Conservation (phyloP, 2,329 filamentous ascomycete species). For the Colletotrichum sidae region DNA sequence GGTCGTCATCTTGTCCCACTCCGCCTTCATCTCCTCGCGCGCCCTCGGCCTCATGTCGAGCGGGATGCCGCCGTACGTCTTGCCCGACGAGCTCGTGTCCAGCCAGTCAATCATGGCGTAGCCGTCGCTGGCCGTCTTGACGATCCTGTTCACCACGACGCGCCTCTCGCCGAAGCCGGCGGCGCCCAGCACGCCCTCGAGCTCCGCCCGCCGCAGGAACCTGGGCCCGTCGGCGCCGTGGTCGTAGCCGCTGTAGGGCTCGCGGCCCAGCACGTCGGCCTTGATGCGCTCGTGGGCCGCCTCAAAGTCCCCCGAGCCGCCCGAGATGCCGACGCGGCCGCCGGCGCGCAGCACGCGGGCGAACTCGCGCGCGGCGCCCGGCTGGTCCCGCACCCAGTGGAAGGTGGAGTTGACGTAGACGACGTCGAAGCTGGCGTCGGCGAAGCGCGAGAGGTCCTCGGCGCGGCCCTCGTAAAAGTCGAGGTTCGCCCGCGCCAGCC, state of each 20-base stretch:
- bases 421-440: slow-evolving; percentile 45
- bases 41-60: slow-evolving; percentile 9
- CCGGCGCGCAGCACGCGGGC: slow-evolving; percentile 18
- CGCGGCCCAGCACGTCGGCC: background rate
- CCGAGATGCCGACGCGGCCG: slow-evolving; percentile 23
- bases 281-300: slow-evolving; percentile 15
- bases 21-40: slow-evolving; percentile 21
- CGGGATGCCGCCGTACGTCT: slow-evolving; percentile 16
- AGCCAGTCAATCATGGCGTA: slow-evolving; percentile 27
- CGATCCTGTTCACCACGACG: slow-evolving; percentile 14
- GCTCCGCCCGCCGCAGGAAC: slow-evolving; percentile 12
- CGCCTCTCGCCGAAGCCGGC: slow-evolving; percentile 13
- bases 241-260: slow-evolving; percentile 3
- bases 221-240: background rate
- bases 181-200: background rate
- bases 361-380: slow-evolving; percentile 18
- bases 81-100: slow-evolving; percentile 26
- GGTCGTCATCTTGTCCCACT: slow-evolving; percentile 24
- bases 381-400: slow-evolving; percentile 29
- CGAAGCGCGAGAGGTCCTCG: slow-evolving; percentile 49
- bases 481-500: background rate
- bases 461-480: slow-evolving; percentile 46
- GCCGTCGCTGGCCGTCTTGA: slow-evolving; percentile 10
- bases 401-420: slow-evolving; percentile 42
- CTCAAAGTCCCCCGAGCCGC: slow-evolving; percentile 20